A percentile compares a stretch with the other conserved stretches of the same genome.
Conservation (phyloP, 2,329 filamentous ascomycete species). For the Claviceps maximensis region DNA sequence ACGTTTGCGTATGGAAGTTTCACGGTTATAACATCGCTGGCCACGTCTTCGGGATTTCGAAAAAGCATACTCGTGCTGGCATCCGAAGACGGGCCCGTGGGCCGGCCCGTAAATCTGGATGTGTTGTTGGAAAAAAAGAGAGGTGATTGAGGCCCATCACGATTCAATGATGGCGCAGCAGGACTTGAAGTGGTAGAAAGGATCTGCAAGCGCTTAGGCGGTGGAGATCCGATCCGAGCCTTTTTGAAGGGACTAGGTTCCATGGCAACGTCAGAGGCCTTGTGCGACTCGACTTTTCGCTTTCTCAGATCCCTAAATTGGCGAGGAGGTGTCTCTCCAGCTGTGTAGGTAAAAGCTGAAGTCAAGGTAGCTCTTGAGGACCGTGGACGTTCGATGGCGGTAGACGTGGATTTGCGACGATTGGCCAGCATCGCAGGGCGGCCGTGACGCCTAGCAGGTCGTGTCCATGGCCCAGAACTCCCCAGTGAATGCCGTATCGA, state of each 20-base stretch:
- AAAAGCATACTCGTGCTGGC: slow-evolving; percentile 33
- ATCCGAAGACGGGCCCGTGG: slow-evolving; percentile 27
- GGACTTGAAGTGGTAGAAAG: slow-evolving; percentile 15
- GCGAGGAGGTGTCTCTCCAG: slow-evolving; percentile 1
- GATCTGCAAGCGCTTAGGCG: slow-evolving; percentile 32
- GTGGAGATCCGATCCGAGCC: slow-evolving; percentile 31
- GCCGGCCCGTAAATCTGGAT: slow-evolving; percentile 22
- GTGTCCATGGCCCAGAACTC: slow-evolving; percentile 8
- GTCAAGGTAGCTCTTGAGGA: background rate
- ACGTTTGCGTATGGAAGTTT: slow-evolving; percentile 42
- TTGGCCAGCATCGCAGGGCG: slow-evolving; percentile 6
- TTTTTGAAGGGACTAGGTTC: slow-evolving; percentile 30
- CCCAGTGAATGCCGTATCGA: slow-evolving; percentile 7
- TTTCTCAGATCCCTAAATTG: slow-evolving; percentile 7
- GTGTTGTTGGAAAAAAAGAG: slow-evolving; percentile 38
- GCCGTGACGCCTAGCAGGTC: slow-evolving; percentile 7
- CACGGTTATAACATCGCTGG: slow-evolving; percentile 36
- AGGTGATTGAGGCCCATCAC: slow-evolving; percentile 32
- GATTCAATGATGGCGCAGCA: slow-evolving; percentile 8
- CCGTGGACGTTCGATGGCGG: background rate
- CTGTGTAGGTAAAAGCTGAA: background rate
- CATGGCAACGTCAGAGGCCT: slow-evolving; percentile 16
- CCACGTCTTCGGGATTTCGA: slow-evolving; percentile 28
- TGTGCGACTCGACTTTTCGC: slow-evolving; percentile 12
- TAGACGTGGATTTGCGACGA: background rate